Base-by-base conservation (phyloP, 2,329 filamentous ascomycete genomes). In the Aspergillus japonicus region DNA sequence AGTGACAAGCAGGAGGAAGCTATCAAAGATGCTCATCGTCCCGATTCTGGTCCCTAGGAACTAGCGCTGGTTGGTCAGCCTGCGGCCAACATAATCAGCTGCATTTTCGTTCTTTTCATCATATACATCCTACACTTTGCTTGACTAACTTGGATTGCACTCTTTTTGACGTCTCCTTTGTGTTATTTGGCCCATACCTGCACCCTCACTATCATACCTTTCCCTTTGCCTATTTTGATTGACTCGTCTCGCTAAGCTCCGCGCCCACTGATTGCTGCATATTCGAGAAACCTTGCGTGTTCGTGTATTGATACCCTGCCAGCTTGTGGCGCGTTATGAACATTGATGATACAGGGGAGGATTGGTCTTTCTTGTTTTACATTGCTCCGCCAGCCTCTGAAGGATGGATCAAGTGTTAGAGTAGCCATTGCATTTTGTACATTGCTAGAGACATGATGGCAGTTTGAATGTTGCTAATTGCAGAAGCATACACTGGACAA, bases 221-320 rank as follows among this genome's bases (percentile, higher is more conserved):
- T 48, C 23, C 49, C 29, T 49, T 21, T 50, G 39, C 29, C 8
- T 55, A 54, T 54, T 33, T 56, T 51, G 35, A 23, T 54, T 31
- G 53, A 33, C 44, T 55, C 42, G 50, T 39, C 31, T 53, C 44
- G n/a, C 42, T 54, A 39, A 31, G 26, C 52, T 33, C 44, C 44
- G 47, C 47, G 47, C 47, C 55, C 23, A 42, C 35, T 55, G 47
- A 57, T 47, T 35, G 39, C 47, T 57, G 59, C 39, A 39, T 50
- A 29, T 48, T 48, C 31, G 50, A 29, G 49, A 39, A 53, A 47
- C 51, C 47, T 66, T 66, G 54, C 57, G 55, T 53, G 48, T 65
- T 64, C 63, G 58, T 51, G 54, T 60, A 56, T 63, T 61, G 61
- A 67, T 67, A 67, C 65, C 65, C 65, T 67, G 64, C 62, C 62